These are phyloP conservation scores for Sisymbrium irio DNA, from an alignment of 345 rosid genomes.

Conservation along the genomic window DNA sequence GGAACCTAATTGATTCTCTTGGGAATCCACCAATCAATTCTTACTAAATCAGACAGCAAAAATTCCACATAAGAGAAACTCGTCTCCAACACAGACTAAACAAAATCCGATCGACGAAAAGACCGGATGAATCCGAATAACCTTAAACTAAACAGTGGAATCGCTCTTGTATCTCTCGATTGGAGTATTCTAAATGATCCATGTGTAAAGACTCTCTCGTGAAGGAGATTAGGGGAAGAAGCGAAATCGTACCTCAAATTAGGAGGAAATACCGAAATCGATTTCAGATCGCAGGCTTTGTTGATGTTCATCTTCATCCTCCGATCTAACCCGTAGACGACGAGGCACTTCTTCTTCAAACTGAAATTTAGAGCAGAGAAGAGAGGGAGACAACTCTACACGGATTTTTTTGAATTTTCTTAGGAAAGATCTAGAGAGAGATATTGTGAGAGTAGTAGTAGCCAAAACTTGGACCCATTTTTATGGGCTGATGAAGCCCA, in stretches of 20 bases:
- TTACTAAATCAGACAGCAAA: neutral
- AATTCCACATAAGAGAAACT: neutral
- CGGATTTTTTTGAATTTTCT: constrained; percentile 20
- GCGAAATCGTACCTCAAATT: constrained; percentile 80
- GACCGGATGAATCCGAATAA: too few species aligned
- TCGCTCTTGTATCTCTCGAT: neutral
- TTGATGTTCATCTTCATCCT: constrained; percentile 89
- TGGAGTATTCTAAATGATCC: neutral
- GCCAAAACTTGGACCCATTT: neutral
- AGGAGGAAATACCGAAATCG: constrained; percentile 89
- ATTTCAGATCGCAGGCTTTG: constrained; percentile 81
- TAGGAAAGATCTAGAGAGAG: neutral
- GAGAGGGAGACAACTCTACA: neutral
- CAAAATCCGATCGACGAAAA: neutral
- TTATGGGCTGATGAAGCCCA: neutral
- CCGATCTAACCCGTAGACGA: neutral
- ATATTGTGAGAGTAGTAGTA: too few species aligned
- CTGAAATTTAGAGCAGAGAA: neutral
- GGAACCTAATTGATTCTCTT: constrained; percentile 22
- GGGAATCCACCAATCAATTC: neutral
- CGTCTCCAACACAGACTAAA: neutral
- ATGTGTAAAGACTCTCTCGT: too few species aligned
- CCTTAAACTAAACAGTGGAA: neutral
- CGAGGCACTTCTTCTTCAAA: neutral
- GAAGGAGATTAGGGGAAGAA: too few species aligned